These are phyloP conservation scores for Dillenia suffruticosa DNA, from an alignment of 164 flowering plant species.

Conservation along the genomic window DNA sequence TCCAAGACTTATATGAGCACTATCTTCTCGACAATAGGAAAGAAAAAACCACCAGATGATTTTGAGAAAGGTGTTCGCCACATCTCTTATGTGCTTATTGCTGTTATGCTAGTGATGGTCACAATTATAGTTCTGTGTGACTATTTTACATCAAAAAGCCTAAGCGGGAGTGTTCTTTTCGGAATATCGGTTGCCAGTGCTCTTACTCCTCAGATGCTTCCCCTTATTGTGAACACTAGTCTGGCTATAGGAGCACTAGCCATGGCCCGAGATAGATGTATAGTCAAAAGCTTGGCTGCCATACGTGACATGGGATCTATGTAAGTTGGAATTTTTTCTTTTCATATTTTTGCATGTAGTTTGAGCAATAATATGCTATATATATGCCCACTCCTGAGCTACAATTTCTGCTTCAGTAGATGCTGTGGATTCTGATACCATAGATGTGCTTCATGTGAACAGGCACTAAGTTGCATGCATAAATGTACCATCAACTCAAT, in stretches of 20 bases:
- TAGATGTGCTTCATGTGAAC: no score
- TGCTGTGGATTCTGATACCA: no score
- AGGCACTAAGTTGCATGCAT: no score
- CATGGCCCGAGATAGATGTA: conserved; percentile 76
- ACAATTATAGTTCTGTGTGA: conserved; percentile 35
- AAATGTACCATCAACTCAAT: no score
- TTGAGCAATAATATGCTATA: no score
- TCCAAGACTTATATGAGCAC: conserved; percentile 76
- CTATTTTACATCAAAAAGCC: conserved; percentile 29
- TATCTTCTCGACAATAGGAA: conserved; percentile 54
- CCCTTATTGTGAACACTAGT: conserved; percentile 67
- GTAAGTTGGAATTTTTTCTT: conserved; percentile 32
- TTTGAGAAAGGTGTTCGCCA: conserved; percentile 51
- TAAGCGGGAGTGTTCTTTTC: conserved; percentile 45
- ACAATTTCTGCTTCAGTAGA: no score
- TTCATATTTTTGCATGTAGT: no score
- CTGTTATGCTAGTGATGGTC: conserved; percentile 47
- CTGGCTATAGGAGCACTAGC: conserved; percentile 80
- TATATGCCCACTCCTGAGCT: no score
- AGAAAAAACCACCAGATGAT: conserved; percentile 51
- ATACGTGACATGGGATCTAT: conserved; percentile 82
- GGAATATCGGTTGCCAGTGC: conserved; percentile 71
- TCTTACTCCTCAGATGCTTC: conserved; percentile 85
- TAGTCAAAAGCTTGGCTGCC: conserved; percentile 66
- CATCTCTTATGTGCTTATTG: conserved; percentile 52